A percentile compares a stretch with the other conserved stretches of the same genome.
Evolutionary conservation across 306 rosid species (phyloP).

Genomic region (Alnus glutinosa): DNA sequence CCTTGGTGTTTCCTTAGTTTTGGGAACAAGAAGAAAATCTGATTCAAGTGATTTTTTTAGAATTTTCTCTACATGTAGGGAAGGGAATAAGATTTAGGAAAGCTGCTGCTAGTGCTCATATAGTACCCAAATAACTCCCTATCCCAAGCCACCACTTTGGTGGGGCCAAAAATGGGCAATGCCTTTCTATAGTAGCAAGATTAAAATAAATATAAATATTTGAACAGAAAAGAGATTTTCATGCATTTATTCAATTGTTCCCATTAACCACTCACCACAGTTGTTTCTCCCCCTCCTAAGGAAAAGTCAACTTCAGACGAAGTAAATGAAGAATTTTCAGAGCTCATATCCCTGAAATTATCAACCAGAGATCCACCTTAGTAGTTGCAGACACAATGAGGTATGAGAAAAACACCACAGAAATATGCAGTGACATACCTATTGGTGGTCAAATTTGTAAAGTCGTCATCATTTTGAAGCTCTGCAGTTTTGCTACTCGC

Average conservation of each 20-base stretch:
- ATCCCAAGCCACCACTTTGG: background rate
- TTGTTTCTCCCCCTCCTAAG: conserved; percentile 70
- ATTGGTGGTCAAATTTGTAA: conserved; percentile 24
- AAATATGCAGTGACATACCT: conserved; percentile 35
- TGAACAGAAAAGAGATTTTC: background rate
- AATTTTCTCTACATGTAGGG: too few relatives aligned
- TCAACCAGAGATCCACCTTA: conserved; percentile 22
- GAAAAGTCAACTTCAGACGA: conserved; percentile 71
- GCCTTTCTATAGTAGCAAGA: background rate
- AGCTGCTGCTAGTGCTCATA: too few relatives aligned
- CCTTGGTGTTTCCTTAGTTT: too few relatives aligned
- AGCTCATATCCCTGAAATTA: conserved; percentile 52
- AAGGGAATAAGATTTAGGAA: too few relatives aligned
- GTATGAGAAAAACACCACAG: background rate
- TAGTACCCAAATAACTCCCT: background rate
- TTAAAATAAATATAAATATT: background rate
- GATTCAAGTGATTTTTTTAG: too few relatives aligned
- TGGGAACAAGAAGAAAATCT: too few relatives aligned
- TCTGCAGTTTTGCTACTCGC: conserved; percentile 37
- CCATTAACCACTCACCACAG: conserved; percentile 58
- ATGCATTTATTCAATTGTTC: conserved; percentile 5
- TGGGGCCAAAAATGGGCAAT: background rate
- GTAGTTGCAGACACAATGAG: conserved; percentile 17
- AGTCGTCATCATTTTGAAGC: conserved; percentile 38
- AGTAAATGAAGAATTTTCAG: conserved; percentile 44